Evolutionary conservation across 169 alveolate genomes (phyloP).

Genomic region (Eimeria falciformis): DNA sequence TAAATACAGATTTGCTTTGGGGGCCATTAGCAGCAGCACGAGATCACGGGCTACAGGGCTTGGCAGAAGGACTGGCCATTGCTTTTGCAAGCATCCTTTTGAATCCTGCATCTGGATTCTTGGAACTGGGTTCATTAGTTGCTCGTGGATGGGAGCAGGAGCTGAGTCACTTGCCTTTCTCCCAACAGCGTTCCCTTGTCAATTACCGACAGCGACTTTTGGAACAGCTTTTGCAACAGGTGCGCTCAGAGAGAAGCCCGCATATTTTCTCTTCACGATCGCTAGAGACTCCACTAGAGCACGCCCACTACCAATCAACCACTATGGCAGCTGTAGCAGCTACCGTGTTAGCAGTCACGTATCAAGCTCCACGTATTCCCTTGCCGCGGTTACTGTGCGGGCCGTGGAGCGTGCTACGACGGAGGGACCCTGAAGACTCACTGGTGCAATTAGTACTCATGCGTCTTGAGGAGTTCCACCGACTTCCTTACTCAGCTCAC

Average conservation of each 20-base stretch:
- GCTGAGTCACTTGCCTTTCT: neutral
- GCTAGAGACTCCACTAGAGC: neutral
- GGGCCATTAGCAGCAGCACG: neutral
- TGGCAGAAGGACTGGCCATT: neutral
- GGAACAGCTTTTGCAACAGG: neutral
- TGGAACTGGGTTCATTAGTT: neutral
- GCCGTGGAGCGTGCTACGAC: conserved; percentile 29
- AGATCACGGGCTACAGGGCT: neutral
- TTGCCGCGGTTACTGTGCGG: conserved; percentile 49
- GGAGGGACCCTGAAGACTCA: conserved; percentile 8
- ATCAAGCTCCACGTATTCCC: conserved; percentile 4
- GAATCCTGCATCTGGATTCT: neutral
- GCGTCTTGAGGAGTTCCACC: neutral
- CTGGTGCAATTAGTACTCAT: conserved; percentile 37
- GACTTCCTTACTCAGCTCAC: conserved; percentile 7
- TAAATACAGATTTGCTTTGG: neutral
- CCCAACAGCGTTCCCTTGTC: neutral
- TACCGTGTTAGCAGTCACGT: neutral
- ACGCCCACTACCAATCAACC: neutral
- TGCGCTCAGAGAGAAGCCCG: neutral
- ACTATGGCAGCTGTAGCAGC: neutral
- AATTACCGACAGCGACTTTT: neutral
- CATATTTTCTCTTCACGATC: neutral
- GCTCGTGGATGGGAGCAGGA: conserved; percentile 11
- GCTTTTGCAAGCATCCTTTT: neutral